Base-by-base conservation (phyloP, 352 stramenopile species). In the Phytophthora cajani region DNA sequence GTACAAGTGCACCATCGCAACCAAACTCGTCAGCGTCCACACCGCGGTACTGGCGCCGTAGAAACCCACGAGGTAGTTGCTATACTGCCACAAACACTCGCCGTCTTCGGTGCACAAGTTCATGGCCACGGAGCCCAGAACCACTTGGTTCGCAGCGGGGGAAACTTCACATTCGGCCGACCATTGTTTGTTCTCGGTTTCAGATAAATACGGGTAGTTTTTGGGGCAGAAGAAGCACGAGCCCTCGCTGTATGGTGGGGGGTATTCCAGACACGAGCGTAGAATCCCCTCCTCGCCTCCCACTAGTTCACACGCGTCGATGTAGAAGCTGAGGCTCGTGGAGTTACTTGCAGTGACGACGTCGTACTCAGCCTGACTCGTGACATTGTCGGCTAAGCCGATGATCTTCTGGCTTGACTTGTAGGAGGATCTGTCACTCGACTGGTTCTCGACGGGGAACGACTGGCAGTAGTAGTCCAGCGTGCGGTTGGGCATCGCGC, bases 301-400 rank as follows among this genome's bases (percentile, higher is more conserved):
- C 17, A 86, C 58, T 5, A 81, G 70, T 58, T 91, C 83, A 33
- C 83, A 91, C 2, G 83, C 78, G 63, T 91, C 78, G 40, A 91
- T 79, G 51, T 75, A 82, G 19, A 89, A 84, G 42, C 67, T 75
- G 27, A 87, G 62, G 30, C 58, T 74, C 10, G 54, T 74, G 4
- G 64, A 65, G 16, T 65, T 71, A 27, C 63, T 76, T 12, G 52
- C 60, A n/a, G 16, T 61, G 30, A 67, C 47, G 14, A 21, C 57
- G 11, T n/a, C 11, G 19, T 64, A 74, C 12, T 67, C 44, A 0
- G 64, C 19, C 42, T 70, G 46, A 17, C 6, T 61, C 1, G 60
- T 70, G 6, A n/a, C 44, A 44, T 74, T 73, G 17, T 50, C 36
- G 10, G 60, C 17, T 14, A 52, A 54, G 2, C 70, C 70, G 8